A percentile compares a stretch with the other conserved stretches of the same genome.
phyloP scores from a whole-genome alignment of 257 asterid genomes.

The Solanum clarkiae region DNA sequence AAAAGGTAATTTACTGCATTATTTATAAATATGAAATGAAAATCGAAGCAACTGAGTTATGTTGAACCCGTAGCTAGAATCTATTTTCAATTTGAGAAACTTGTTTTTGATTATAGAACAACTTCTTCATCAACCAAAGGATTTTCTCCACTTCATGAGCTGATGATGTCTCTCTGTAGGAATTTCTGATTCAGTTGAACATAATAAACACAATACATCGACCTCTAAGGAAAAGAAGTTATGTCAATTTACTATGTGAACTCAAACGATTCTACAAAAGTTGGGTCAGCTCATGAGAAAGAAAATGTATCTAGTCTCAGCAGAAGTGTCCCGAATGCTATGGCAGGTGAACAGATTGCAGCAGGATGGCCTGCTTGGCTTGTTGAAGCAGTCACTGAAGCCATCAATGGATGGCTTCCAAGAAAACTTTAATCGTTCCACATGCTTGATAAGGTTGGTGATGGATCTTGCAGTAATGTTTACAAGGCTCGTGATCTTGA shows the following conservation, averaged over 20 bases:
- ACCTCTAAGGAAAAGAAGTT: too few relatives aligned
- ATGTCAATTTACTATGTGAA: not conserved
- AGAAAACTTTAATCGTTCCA: not conserved
- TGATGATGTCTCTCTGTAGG: not conserved
- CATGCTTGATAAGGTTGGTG: not conserved
- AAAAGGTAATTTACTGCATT: not conserved
- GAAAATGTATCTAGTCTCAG: not conserved
- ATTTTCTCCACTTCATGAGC: not conserved
- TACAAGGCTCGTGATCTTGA: not conserved
- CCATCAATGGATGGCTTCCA: not conserved
- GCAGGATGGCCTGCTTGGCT: not conserved
- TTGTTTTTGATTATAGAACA: not conserved
- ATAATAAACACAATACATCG: too few relatives aligned
- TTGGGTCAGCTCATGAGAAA: not conserved
- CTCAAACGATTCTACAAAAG: not conserved
- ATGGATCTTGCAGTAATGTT: not conserved
- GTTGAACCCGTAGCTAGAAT: not conserved
- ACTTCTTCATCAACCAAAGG: not conserved
- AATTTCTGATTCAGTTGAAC: too few relatives aligned
- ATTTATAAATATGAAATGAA: not conserved
- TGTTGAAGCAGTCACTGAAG: not conserved
- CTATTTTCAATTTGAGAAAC: not conserved
- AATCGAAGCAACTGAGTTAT: too few relatives aligned
- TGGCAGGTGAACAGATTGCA: not conserved
- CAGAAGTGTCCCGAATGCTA: not conserved